A percentile compares a stretch with the other conserved stretches of the same genome.
Evolutionary conservation across 2,329 filamentous ascomycete species (phyloP).

Genomic region (Penicillium sp.): DNA sequence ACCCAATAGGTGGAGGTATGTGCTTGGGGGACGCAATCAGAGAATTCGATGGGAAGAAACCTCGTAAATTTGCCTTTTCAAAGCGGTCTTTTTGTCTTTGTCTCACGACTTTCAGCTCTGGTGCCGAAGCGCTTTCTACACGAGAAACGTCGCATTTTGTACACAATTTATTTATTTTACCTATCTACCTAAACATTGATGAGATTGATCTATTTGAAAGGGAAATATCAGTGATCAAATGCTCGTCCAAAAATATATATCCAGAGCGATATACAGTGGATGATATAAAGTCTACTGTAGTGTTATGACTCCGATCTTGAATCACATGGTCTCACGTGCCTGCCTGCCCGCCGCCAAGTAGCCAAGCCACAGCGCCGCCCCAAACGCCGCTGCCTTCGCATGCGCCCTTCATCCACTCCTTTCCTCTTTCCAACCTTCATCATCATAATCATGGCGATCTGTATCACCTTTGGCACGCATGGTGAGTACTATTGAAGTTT

Average conservation of each 20-base stretch:
- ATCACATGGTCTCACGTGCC: slow-evolving; percentile 30
- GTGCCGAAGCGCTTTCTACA: slow-evolving; percentile 14
- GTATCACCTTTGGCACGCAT: slow-evolving; percentile 49
- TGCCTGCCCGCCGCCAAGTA: slow-evolving; percentile 26
- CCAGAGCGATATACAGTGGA: background rate
- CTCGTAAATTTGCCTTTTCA: slow-evolving; percentile 15
- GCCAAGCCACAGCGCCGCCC: slow-evolving; percentile 43
- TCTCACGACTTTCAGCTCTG: slow-evolving; percentile 13
- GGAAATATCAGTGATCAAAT: too few species aligned
- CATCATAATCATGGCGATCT: slow-evolving; percentile 43
- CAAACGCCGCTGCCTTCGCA: slow-evolving; percentile 38
- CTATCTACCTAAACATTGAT: slow-evolving; percentile 6
- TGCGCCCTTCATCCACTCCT: slow-evolving; percentile 12
- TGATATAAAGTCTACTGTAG: background rate
- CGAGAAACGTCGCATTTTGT: slow-evolving; percentile 17
- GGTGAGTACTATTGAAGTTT: slow-evolving; percentile 33
- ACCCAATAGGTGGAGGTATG: slow-evolving; percentile 67
- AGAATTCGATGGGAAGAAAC: background rate
- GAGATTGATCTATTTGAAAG: background rate
- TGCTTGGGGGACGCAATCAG: background rate
- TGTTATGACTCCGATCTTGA: background rate
- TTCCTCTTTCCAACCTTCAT: slow-evolving; percentile 5
- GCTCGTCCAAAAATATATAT: background rate
- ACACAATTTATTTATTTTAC: slow-evolving; percentile 13
- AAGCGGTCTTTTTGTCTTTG: slow-evolving; percentile 21